Base-by-base conservation (phyloP, 495 filamentous ascomycete genomes). In the Lindgomyces ingoldianus region DNA sequence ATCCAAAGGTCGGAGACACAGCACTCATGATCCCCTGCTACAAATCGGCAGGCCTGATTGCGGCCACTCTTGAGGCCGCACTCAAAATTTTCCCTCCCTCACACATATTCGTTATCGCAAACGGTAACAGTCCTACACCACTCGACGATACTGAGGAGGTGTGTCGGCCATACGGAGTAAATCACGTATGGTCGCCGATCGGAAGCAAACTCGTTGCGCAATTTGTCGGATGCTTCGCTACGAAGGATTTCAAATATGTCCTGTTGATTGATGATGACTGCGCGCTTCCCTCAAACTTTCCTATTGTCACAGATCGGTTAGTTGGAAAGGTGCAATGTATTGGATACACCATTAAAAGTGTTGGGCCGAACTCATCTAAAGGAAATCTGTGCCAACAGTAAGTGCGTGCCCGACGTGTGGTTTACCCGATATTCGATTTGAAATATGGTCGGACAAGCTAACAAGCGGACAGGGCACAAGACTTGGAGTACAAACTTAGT, bases 211-310 rank as follows among this genome's bases (percentile, higher is more conserved):
- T 79, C 51, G 72, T 78, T 10, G 80, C 80, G 8, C 74, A 81
- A 49, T 79, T 81, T 53, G 78, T 81, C 10, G 80, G 80, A 19
- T 76, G 74, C 57, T 74, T 78, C 46, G 77, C 77, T 0, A 74
- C 76, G 10, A 74, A 73, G 27, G 64, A 67, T 0, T 81, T 81
- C 54, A 63, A 75, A 30, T 74, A 77, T 53, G 76, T 78, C 19
- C 69, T 82, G 9, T 71, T 79, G 21, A 79, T 81, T 27, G 80
- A 82, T 55, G 80, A 82, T 53, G 80, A 82, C 61, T 80, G 78
- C 48, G 66, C 75, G 10, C 69, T 82, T 8, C 79, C 80, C 0
- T 54, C 75, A 0, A 78, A 79, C 56, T 78, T 80, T 57, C 74
- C 74, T 6, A 72, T 79, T 25, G 78, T 77, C 36, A 72, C 70